Conservation (phyloP, 1,284 basidiomycete genomes). For the Abortiporus biennis region DNA sequence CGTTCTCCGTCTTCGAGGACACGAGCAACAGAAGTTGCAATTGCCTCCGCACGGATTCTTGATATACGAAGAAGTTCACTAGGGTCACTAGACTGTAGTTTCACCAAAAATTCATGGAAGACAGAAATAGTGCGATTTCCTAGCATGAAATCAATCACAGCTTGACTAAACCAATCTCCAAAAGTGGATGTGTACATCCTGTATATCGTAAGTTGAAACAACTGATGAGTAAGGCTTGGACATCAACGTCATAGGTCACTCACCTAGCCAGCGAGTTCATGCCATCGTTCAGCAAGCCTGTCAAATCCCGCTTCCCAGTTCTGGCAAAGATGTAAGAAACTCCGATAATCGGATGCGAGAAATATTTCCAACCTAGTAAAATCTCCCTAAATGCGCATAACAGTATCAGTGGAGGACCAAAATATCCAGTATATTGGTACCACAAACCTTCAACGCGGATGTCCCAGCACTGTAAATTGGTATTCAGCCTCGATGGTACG, state of each 20-base stretch:
- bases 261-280: conserved; percentile 84
- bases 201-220: no score
- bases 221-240: not conserved
- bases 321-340: conserved; percentile 31
- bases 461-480: conserved; percentile 64
- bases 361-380: conserved; percentile 64
- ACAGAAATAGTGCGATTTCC: conserved; percentile 82
- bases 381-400: conserved; percentile 59
- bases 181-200: conserved; percentile 85
- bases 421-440: conserved; percentile 7
- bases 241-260: no score
- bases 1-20: conserved; percentile 81
- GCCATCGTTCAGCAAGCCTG: conserved; percentile 89
- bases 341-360: not conserved
- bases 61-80: conserved; percentile 83
- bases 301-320: conserved; percentile 90
- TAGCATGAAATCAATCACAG: conserved; percentile 88
- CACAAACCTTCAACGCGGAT: conserved; percentile 77
- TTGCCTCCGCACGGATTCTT: conserved; percentile 83
- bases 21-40: conserved; percentile 80
- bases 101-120: conserved; percentile 88
- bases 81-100: conserved; percentile 84
- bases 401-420: conserved; percentile 2
- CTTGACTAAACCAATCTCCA: conserved; percentile 95
- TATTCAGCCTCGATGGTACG: conserved; percentile 9